These are phyloP conservation scores for Elaphomyces granulatus DNA, from an alignment of 495 filamentous ascomycete genomes.

Conservation along the genomic window DNA sequence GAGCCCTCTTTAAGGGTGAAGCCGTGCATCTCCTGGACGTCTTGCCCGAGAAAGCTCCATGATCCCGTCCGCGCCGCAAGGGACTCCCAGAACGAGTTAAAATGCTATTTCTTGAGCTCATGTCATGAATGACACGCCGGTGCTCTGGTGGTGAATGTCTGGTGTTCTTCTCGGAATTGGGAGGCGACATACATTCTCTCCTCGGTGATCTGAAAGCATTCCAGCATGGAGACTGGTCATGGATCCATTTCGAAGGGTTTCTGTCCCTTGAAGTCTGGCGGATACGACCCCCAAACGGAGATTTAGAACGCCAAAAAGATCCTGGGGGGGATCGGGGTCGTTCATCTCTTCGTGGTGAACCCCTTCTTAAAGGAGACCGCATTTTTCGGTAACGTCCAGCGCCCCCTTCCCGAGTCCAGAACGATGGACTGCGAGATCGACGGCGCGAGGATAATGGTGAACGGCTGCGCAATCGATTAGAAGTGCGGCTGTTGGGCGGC, in stretches of 20 bases:
- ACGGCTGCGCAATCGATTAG: constrained; percentile 29
- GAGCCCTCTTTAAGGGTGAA: constrained; percentile 13
- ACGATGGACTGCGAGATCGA: constrained; percentile 33
- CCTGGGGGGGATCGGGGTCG: constrained; percentile 28
- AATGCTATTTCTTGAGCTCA: constrained; percentile 1
- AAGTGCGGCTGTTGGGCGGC: constrained; percentile 23
- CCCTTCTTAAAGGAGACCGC: constrained; percentile 29
- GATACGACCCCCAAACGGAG: constrained; percentile 25
- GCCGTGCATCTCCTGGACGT: constrained; percentile 14
- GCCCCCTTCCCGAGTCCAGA: constrained; percentile 24
- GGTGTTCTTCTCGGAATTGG: constrained; percentile 11
- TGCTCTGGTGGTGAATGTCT: constrained; percentile 22
- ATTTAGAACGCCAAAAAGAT: constrained; percentile 29
- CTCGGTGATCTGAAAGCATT: constrained; percentile 16
- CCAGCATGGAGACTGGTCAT: constrained; percentile 20
- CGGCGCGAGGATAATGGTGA: constrained; percentile 29
- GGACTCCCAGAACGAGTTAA: constrained; percentile 16
- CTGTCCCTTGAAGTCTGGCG: constrained; percentile 23
- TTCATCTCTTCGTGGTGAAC: constrained; percentile 35
- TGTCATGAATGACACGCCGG: no score
- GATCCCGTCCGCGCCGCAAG: constrained; percentile 9
- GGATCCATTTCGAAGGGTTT: constrained; percentile 19
- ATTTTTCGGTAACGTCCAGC: constrained; percentile 21
- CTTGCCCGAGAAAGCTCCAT: constrained; percentile 2
- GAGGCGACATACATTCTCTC: constrained; percentile 11